Evolutionary conservation across 176 grass and related monocot species (phyloP), one percentile per base, ranked within the genome.

Genomic region (Aegilops umbellulata): DNA sequence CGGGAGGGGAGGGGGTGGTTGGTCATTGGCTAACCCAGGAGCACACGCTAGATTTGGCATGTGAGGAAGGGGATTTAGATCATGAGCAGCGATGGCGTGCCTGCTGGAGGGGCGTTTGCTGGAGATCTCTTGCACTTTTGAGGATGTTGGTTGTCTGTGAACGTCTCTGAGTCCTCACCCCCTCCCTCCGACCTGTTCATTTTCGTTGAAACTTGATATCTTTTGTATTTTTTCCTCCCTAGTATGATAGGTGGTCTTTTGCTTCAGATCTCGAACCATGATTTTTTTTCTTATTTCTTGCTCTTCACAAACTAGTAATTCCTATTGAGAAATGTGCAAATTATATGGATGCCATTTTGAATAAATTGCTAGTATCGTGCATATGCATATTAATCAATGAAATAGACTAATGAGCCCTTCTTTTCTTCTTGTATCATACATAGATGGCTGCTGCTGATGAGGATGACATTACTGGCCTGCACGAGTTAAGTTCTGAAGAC

Each of bases 401-500:
- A 10, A 20, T 74, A 57, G 34, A 80, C 23, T 87, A 74, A 79
- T 34, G 31, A 60, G 5, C 69, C 27, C 62, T 78, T 27, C 69
- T 80, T 64, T 19, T 67, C 46, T 61, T 84, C 32, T 61, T 90
- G 60, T 3, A 29, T 89, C 80, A 72, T 62, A 36, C 84, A 15
- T 84, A 99, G 97, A 99, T 99, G 97, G 74, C 92, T 68, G 57
- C 92, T 86, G 89, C 94, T 70, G 92, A 92, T 85, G 97, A 97
- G 71, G 97, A 99, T 83, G 94, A 92, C 84, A 65, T 91, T 77
- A 80, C 88, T 74, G 89, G 89, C 53, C 32, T 91, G 78, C 93
- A 91, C 85, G 97, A 98, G 25, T 79, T 92, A 76, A 97, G 92
- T 81, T 91, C 92, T 69, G 97, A 97, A 85, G 97, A 99, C 4